A percentile compares a stretch with the other conserved stretches of the same genome.
Conservation (phyloP, 805 yeast species). For the Priceomyces medius region DNA sequence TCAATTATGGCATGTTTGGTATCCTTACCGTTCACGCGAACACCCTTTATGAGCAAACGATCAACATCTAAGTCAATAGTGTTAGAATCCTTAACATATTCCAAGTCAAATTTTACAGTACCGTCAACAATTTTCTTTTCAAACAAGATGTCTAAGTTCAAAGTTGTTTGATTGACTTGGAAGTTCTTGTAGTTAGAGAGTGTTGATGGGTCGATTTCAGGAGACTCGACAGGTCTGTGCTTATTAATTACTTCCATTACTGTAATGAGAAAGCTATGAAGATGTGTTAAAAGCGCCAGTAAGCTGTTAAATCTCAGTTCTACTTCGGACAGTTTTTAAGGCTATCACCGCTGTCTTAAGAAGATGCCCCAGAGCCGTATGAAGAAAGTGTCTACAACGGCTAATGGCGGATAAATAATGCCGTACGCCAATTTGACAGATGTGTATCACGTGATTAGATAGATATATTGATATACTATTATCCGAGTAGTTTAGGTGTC, state of each 20-base stretch:
- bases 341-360: too few relatives aligned
- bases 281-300: too few relatives aligned
- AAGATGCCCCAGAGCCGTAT: neutral
- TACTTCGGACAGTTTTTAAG: too few relatives aligned
- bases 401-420: neutral
- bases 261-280: too few relatives aligned
- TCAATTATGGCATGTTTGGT: slow-evolving; percentile 33
- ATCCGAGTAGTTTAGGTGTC: too few relatives aligned
- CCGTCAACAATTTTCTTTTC: slow-evolving; percentile 54
- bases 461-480: too few relatives aligned
- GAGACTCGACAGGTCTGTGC: slow-evolving; percentile 34
- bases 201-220: slow-evolving; percentile 75
- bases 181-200: slow-evolving; percentile 66
- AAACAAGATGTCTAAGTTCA: slow-evolving; percentile 58
- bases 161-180: slow-evolving; percentile 47
- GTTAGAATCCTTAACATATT: slow-evolving; percentile 23
- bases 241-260: slow-evolving; percentile 11
- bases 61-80: slow-evolving; percentile 69
- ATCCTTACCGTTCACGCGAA: slow-evolving; percentile 40
- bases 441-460: too few relatives aligned
- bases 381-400: neutral
- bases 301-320: too few relatives aligned
- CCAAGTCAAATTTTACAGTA: slow-evolving; percentile 48
- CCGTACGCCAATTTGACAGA: neutral
- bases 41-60: slow-evolving; percentile 47